phyloP scores from a whole-genome alignment of 2,329 filamentous ascomycete genomes.

The Elsinoe perseae region DNA sequence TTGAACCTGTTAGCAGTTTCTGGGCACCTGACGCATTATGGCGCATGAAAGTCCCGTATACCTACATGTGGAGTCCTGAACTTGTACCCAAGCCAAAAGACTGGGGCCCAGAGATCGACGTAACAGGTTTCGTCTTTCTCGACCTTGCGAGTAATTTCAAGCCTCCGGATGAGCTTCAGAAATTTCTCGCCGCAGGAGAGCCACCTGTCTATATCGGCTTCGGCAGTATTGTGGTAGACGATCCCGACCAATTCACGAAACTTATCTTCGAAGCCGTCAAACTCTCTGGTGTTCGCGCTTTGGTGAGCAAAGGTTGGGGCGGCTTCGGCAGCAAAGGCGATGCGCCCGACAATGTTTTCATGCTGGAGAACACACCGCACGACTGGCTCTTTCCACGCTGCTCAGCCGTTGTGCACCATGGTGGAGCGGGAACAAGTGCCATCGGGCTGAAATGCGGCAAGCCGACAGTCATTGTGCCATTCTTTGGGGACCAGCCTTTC shows the following conservation, averaged over 20 bases:
- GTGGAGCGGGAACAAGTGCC: constrained; percentile 70
- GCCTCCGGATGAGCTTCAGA: constrained; percentile 27
- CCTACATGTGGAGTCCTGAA: constrained; percentile 49
- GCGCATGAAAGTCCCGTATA: constrained; percentile 65
- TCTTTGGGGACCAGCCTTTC: constrained; percentile 73
- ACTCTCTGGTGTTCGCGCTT: constrained; percentile 57
- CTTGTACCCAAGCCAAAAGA: constrained; percentile 41
- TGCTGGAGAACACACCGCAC: constrained; percentile 67
- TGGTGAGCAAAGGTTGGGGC: constrained; percentile 71
- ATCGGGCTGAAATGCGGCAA: constrained; percentile 64
- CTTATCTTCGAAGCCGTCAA: constrained; percentile 65
- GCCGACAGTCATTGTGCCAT: constrained; percentile 69
- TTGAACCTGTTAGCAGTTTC: constrained; percentile 67
- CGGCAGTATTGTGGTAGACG: constrained; percentile 67
- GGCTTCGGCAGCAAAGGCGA: constrained; percentile 54
- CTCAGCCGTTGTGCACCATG: constrained; percentile 62
- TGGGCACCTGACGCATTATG: constrained; percentile 71
- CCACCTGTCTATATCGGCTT: constrained; percentile 68
- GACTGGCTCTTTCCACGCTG: constrained; percentile 69
- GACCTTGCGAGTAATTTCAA: constrained; percentile 31
- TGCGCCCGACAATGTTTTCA: constrained; percentile 57
- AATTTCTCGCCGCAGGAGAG: constrained; percentile 51
- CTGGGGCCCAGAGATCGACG: constrained; percentile 33
- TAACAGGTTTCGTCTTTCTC: constrained; percentile 32
- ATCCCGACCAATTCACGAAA: constrained; percentile 59